Evolutionary conservation across 192 early-diverging fungal species (phyloP), one percentile per base, ranked within the genome.

Genomic region (Paraglomus brasilianum): DNA sequence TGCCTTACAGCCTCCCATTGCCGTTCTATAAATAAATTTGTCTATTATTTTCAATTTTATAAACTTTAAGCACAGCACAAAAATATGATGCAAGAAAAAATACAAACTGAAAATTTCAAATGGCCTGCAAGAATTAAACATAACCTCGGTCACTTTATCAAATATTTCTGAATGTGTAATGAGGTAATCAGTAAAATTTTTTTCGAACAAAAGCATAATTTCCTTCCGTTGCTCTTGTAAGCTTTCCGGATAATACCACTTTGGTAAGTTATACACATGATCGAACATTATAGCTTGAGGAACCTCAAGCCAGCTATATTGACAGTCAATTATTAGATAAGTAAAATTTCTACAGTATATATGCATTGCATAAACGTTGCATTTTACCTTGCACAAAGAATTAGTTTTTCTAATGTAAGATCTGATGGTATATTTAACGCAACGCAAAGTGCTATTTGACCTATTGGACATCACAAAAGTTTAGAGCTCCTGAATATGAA

Each of bases 351-450:
- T 40, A 30, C 10, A 30, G 13, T n/a, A n/a, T n/a, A n/a, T 11
- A 30, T n/a, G n/a, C 10, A 39, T n/a, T 58, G 17, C 0, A 30
- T n/a, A 30, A 3, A 40, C 8, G 40, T 40, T 36, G 40, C 36
- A 40, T 0, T 30, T 40, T 30, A 58, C 10, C 2, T 30, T 36
- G 30, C 30, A 38, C 56, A 30, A 14, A 30, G 2, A 30, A 40
- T 30, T 13, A 58, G 30, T 13, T 58, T 58, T 17, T n/a, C 38
- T 13, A 58, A 6, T 39, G 24, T 58, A 58, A 58, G 24, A 58
- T 30, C 30, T 38, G 56, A 38, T 38, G 56, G 14, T n/a, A 58
- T 15, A 58, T n/a, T 30, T 30, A 30, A 30, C 30, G 56, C 56
- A 40, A 58, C n/a, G 30, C 6, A 58, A 58, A 38, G 7, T 58